Evolutionary conservation across 2,329 filamentous ascomycete genomes (phyloP), one percentile per base, ranked within the genome.

Genomic region (Talaromyces sp.): DNA sequence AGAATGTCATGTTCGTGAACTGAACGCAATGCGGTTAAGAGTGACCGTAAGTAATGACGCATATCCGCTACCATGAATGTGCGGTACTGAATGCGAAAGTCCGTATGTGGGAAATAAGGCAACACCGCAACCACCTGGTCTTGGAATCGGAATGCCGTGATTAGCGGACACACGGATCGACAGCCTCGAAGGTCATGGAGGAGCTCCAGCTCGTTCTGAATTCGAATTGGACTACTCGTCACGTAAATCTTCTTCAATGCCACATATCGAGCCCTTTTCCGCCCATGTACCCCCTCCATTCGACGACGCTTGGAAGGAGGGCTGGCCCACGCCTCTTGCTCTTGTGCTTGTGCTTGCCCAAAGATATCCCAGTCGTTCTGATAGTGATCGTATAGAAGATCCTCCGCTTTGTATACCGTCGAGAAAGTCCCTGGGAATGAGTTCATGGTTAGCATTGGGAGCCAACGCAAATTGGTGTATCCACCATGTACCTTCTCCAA

Each of bases 211-310:
- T 99, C 94, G 75, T 99, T 99, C 68, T 96, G 85, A 63, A 99
- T 97, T 41, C 94, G 89, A 24, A 87, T 82, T 0, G 94, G 94
- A 62, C 91, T 97, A 57, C 92, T 97, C 0, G 95, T 99, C 60
- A 97, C 94, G 72, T 99, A 99, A 64, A 99, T 99, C 78, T 99
- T 99, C 78, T 99, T 99, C 74, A 99, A 90, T 17, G 95, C 94
- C 57, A 99, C 95, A 67, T 88, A 97, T 69, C 88, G 90, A 20
- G 88, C 80, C 61, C 77, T 81, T 46, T 76, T 77, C 49, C 76
- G 76, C 36, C 71, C 68, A 17, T 68, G 61, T 17, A 69, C 71
- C 44, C 74, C 68, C 37, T 77, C 77, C 43, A 65, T 73, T 64
- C 74, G 78, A 52, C 72, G 74, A 61, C 71, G 80, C 68, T 85